A percentile compares a stretch with the other conserved stretches of the same genome.
phyloP scores from a whole-genome alignment of 306 rosid species.

The Hylodesmum podocarpum region DNA sequence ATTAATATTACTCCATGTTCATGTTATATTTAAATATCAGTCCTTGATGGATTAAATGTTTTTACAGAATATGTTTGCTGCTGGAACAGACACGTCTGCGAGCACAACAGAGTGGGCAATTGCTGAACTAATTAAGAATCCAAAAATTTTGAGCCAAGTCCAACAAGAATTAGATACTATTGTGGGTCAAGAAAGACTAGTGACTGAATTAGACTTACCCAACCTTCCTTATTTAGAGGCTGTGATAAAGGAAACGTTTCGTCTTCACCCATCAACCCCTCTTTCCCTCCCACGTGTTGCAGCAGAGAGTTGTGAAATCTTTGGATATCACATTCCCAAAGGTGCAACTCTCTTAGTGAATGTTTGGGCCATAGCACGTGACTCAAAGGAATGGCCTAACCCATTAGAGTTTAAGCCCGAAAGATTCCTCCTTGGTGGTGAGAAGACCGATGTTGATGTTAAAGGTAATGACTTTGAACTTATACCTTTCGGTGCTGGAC shows the following conservation, averaged over 20 bases:
- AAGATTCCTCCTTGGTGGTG: not conserved
- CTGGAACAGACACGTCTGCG: not conserved
- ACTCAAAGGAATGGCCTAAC: not conserved
- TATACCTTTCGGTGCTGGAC: not conserved
- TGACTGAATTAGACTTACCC: not conserved
- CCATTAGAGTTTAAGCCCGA: not conserved
- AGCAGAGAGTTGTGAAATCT: too few relatives aligned
- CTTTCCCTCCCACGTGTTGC: too few relatives aligned
- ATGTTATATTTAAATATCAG: too few relatives aligned
- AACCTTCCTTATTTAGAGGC: not conserved
- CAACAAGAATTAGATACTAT: not conserved
- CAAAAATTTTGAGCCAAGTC: not conserved
- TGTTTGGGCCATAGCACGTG: not conserved
- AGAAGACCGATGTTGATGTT: not conserved
- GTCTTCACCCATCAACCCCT: not conserved
- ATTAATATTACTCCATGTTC: not conserved
- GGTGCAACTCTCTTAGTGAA: not conserved
- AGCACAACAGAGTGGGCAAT: not conserved
- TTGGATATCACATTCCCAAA: not conserved
- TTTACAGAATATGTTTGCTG: not conserved
- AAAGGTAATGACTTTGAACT: not conserved
- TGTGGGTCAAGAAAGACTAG: not conserved
- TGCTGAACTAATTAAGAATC: not conserved
- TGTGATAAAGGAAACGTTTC: not conserved
- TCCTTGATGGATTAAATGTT: constrained; percentile 40